These are phyloP conservation scores for Paraconiothyrium brasiliense DNA, from an alignment of 2,329 filamentous ascomycete genomes.

Conservation along the genomic window DNA sequence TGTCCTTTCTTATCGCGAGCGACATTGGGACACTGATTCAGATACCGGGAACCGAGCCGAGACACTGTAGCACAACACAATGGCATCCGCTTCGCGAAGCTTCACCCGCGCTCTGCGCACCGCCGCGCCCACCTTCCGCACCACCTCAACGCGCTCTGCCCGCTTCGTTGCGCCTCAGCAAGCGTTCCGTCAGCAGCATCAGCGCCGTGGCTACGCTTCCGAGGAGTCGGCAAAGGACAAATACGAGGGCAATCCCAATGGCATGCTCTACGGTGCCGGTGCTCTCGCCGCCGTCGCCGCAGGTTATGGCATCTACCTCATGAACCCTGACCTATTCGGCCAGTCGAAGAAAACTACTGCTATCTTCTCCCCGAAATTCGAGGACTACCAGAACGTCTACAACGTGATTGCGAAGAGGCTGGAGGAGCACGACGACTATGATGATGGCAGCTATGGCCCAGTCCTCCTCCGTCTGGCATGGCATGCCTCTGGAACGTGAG, in stretches of 20 bases:
- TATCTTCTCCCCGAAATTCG: slow-evolving; percentile 77
- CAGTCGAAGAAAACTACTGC: slow-evolving; percentile 45
- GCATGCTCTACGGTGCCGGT: slow-evolving; percentile 44
- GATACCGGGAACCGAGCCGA: slow-evolving; percentile 7
- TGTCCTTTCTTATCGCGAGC: slow-evolving; percentile 4
- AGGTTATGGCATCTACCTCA: slow-evolving; percentile 59
- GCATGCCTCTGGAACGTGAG: slow-evolving; percentile 85
- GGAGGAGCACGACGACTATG: slow-evolving; percentile 92
- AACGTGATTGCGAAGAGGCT: slow-evolving; percentile 81
- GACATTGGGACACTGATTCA: not conserved
- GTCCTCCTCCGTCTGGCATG: slow-evolving; percentile 91
- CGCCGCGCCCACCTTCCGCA: slow-evolving; percentile 60
- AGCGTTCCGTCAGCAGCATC: slow-evolving; percentile 74
- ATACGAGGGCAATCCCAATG: slow-evolving; percentile 61
- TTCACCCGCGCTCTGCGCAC: slow-evolving; percentile 53
- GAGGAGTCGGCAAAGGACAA: slow-evolving; percentile 61
- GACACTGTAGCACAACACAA: slow-evolving; percentile 25
- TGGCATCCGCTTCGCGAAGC: slow-evolving; percentile 48
- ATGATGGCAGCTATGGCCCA: slow-evolving; percentile 95
- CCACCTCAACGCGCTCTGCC: slow-evolving; percentile 64
- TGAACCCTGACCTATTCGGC: slow-evolving; percentile 60
- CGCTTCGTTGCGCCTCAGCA: slow-evolving; percentile 68
- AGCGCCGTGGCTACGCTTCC: slow-evolving; percentile 81
- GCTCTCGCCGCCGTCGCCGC: slow-evolving; percentile 39
- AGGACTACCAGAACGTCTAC: slow-evolving; percentile 96